Evolutionary conservation across 305 asterid species (phyloP), one percentile per base, ranked within the genome.

Genomic region (Ilex paraguariensis): DNA sequence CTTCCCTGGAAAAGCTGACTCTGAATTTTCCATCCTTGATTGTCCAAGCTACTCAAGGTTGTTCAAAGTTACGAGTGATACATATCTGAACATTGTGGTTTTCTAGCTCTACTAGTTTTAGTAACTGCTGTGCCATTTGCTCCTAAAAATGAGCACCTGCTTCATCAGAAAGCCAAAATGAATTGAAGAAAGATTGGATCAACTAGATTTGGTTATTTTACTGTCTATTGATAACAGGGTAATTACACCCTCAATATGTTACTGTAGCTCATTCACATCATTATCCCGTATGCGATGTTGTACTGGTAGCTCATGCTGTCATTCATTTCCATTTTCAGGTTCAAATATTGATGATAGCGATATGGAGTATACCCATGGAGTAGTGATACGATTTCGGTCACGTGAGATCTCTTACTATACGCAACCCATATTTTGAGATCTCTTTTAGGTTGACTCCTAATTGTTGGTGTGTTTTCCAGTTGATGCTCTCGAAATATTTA

Each of bases 1-100:
- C 75, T 69, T 74, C 86, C 74, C 73, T 85, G 30, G 73, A 71
- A 42, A 70, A 75, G 52, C 73, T 85, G 74, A 61, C 83, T 7
- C 56, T 65, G 70, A 86, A 75, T 58, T 82, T 79, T 54, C 93
- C 93, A 49, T 89, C 95, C 56, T 74, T 89, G 76, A 82, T 84
- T 56, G 89, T 78, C 77, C 93, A 89, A 80, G 84, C 87, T 70
- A 86, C 95, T 16, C 70, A 69, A 73, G 92, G 92, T 88, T 50
- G 12, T 17, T 52, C 2, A 5, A 52, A 14, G 11, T 6, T 7
- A 52, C 5, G 11, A 52, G 53, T 12, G 13, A 49, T 11, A 49
- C 4, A 12, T 12, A 1, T 49, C 14, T 49, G 0, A 11, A 49
- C 16, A 49, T 49, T 39, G 57, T 13, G 57, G 40, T 56, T 59